Evolutionary conservation across 805 yeast species (phyloP), one percentile per base, ranked within the genome.

Genomic region (Scheffersomyces amazonensis): DNA sequence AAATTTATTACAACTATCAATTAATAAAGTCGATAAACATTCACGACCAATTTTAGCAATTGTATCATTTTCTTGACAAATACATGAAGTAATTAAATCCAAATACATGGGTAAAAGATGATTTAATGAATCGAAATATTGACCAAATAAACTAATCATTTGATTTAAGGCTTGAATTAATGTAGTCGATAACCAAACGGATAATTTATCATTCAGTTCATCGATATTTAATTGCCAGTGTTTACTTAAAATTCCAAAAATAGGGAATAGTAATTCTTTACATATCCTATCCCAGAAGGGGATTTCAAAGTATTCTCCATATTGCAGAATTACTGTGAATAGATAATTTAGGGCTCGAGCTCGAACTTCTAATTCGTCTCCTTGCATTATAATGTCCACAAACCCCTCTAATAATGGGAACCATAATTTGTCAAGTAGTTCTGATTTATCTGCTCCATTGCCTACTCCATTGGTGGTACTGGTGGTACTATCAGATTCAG

Each of bases 111-210:
- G 86, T 36, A 91, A 69, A 76, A 86, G 78, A 30, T 78, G 71
- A 49, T 81, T 81, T 53, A 93, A 75, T 2, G 82, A 75, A 30
- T 77, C 86, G 58, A 90, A 93, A 62, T 86, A 91, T 46, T 82
- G 85, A 0, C 89, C 77, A 54, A 91, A 86, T 40, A 93, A 67
- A 1, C 86, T 81, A 50, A 91, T 82, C 81, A 89, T 77, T 52
- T 87, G 87, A 58, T 95, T 80, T 56, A 95, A 69, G 0, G 98
- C 98, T 62, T 93, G 99, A 46, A 95, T 89, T 61, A 93, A 75
- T 1, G 99, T 93, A 0, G 99, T 90, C 0, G 96, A 88, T 34
- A 93, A 67, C 99, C 99, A 93, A 11, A 95, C 95, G 34, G 96
- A 87, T 49, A 88, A 62, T 44, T 86, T 95, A 58, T 91, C 99